Evolutionary conservation across 768 basidiomycete species (phyloP).

Genomic region (Solioccasus polychromus): DNA sequence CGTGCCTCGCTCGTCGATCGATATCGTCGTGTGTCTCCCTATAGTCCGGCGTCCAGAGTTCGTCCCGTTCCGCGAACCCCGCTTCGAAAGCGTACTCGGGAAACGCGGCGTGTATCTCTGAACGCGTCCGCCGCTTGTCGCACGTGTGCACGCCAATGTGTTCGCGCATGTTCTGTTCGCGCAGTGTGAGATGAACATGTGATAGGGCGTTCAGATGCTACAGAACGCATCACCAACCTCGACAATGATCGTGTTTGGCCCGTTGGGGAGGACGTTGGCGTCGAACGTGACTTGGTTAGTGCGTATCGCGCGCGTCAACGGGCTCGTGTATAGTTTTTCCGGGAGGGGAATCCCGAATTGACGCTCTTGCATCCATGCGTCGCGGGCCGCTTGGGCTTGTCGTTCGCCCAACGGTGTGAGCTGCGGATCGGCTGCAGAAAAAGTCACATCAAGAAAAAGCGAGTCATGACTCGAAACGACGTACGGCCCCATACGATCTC

Average conservation of each 20-base stretch:
- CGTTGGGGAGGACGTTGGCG: slow-evolving; percentile 25
- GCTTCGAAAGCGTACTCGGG: slow-evolving; percentile 52
- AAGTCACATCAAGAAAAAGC: background rate
- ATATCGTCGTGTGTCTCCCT: slow-evolving; percentile 29
- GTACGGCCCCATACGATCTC: slow-evolving; percentile 72
- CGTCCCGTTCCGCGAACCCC: slow-evolving; percentile 59
- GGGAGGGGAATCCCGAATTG: slow-evolving; percentile 17
- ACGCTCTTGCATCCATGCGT: slow-evolving; percentile 15
- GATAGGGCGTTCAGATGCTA: background rate
- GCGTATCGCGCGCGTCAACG: slow-evolving; percentile 57
- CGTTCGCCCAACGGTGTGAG: slow-evolving; percentile 55
- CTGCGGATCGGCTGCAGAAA: slow-evolving; percentile 36
- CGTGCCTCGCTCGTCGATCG: slow-evolving; percentile 44
- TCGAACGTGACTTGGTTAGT: slow-evolving; percentile 56
- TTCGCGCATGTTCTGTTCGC: slow-evolving; percentile 60
- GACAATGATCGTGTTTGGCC: slow-evolving; percentile 41
- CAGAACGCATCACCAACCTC: slow-evolving; percentile 43
- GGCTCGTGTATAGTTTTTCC: slow-evolving; percentile 34
- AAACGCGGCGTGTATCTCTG: slow-evolving; percentile 39
- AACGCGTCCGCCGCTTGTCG: slow-evolving; percentile 55
- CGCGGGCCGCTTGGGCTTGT: slow-evolving; percentile 44
- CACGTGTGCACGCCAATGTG: slow-evolving; percentile 66
- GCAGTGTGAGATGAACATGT: background rate
- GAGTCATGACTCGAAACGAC: slow-evolving; percentile 25
- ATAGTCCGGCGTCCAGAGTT: slow-evolving; percentile 45